Conservation (phyloP, 352 stramenopile species). For the Plasmopara muralis region DNA sequence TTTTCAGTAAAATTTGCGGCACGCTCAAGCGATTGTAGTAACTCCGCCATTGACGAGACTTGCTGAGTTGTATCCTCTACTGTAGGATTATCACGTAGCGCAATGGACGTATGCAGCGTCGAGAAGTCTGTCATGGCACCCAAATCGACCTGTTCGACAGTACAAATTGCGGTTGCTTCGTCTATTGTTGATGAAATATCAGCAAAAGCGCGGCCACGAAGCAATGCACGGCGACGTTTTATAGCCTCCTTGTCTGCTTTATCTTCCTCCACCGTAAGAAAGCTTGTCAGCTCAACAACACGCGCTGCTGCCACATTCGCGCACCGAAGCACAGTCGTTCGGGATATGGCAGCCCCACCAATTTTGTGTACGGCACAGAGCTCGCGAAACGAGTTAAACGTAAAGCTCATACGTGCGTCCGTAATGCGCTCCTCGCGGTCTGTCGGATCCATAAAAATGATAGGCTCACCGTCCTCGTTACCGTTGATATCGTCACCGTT, state of each 20-base stretch:
- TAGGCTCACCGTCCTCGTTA: conserved; percentile 30
- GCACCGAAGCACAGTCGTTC: conserved; percentile 61
- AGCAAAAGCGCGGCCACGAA: conserved; percentile 65
- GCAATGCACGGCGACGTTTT: conserved; percentile 53
- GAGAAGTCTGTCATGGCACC: conserved; percentile 80
- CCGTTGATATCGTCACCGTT: conserved; percentile 19
- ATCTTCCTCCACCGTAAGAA: conserved; percentile 69
- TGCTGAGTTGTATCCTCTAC: conserved; percentile 44
- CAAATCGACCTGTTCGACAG: conserved; percentile 52
- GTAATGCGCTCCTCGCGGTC: conserved; percentile 86
- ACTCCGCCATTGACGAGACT: conserved; percentile 62
- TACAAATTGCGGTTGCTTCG: conserved; percentile 21
- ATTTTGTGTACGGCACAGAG: conserved; percentile 88
- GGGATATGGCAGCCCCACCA: conserved; percentile 65
- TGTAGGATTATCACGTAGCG: conserved; percentile 54
- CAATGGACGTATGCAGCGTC: conserved; percentile 69
- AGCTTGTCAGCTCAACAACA: conserved; percentile 65
- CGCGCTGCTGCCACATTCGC: conserved; percentile 74
- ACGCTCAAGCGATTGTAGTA: conserved; percentile 66
- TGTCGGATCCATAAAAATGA: conserved; percentile 87
- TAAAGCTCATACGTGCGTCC: conserved; percentile 84
- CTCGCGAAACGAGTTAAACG: conserved; percentile 89
- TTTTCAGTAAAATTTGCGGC: conserved; percentile 31
- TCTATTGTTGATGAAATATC: conserved; percentile 46
- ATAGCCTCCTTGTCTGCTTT: conserved; percentile 65